Evolutionary conservation across 108 stramenopile genomes (phyloP).

Genomic region (Asterionellopsis glacialis): DNA sequence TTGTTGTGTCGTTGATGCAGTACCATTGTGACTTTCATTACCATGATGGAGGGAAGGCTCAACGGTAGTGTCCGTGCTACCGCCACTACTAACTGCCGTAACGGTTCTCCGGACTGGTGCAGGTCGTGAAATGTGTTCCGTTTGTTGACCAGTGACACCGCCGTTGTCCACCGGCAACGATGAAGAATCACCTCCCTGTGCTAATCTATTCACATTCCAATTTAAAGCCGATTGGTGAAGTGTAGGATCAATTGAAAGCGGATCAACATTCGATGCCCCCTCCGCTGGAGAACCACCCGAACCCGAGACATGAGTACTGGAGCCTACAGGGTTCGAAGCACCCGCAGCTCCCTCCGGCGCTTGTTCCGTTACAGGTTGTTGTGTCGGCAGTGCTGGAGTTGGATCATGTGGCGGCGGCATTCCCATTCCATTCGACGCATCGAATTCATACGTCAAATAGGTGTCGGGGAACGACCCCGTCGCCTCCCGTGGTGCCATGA

Average conservation of each 20-base stretch:
- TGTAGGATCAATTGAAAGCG: conserved; percentile 67
- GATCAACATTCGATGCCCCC: conserved; percentile 37
- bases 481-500: conserved; percentile 78
- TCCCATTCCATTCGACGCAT: conserved; percentile 28
- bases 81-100: too few species aligned
- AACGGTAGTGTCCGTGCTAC: too few species aligned
- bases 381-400: conserved; percentile 18
- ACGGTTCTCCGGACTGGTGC: too few species aligned
- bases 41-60: too few species aligned
- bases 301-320: conserved; percentile 11
- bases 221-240: conserved; percentile 8
- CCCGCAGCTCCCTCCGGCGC: not conserved
- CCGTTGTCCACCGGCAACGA: too few species aligned
- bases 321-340: conserved; percentile 6
- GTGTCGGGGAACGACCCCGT: conserved; percentile 74
- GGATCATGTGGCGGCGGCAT: conserved; percentile 30
- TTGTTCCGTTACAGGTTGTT: conserved; percentile 11
- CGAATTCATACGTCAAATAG: conserved; percentile 64
- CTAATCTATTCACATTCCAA: too few species aligned
- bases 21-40: not conserved
- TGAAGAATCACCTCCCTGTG: too few species aligned
- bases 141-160: too few species aligned
- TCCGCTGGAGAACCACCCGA: conserved; percentile 2
- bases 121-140: too few species aligned
- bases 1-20: conserved; percentile 6